Evolutionary conservation across 768 basidiomycete species (phyloP), one percentile per base, ranked within the genome.

Genomic region (Agaricus bisporus): DNA sequence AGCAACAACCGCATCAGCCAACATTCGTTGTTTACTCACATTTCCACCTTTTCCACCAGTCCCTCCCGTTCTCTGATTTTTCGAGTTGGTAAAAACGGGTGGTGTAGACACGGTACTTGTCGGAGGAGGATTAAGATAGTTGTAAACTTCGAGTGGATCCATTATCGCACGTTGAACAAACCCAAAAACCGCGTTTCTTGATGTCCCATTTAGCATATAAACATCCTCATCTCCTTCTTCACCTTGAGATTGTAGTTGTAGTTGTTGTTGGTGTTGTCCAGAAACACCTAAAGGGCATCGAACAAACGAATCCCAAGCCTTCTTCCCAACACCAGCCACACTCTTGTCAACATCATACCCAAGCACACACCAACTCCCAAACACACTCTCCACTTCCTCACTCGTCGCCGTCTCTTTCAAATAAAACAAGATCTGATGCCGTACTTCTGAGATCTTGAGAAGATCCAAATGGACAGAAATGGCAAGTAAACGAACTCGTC

Each of bases 331-430:
- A 1, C 62, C 58, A 1, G 81, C 69, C 7, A 91, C 84, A 1
- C 71, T 69, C 20, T 83, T 76, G 60, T 93, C 92, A 28, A 82
- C 64, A 57, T 95, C 92, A 63, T 86, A 78, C 14, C 81, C 75
- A 11, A 82, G 74, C 59, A 91, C 73, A 58, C 73, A 80, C 90
- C 91, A 93, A 8, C 83, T 77, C 2, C 88, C 89, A 1, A 88
- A 63, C 35, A 89, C 66, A 44, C 70, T 72, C 55, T 87, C 79
- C 11, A 79, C 59, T 52, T 85, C 78, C 38, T 75, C 71, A 32
- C 70, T 57, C 8, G 77, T 70, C 0, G 75, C 77, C 2, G 71
- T 66, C 38, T 84, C 78, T 22, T 67, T 69, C 14, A 83, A 63
- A 59, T 81, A 78, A 43, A 71, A 69, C 14, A 82, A 58, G 4